These are phyloP conservation scores for Thalassiosira hispida DNA, from an alignment of 352 stramenopile genomes.

Conservation along the genomic window DNA sequence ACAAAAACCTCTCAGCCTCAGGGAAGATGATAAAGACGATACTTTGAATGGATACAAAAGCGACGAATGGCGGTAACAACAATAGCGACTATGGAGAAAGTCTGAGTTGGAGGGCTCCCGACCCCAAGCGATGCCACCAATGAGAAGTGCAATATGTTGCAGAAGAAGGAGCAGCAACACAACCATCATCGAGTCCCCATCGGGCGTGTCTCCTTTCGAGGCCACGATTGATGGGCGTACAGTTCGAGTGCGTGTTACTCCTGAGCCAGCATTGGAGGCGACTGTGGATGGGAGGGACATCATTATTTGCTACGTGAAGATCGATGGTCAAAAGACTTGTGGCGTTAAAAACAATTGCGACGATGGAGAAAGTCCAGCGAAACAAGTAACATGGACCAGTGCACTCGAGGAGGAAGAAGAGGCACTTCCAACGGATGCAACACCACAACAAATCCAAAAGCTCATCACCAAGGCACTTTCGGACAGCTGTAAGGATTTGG, in stretches of 20 bases:
- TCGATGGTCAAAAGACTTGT: background rate
- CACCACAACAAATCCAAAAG: conserved; percentile 1
- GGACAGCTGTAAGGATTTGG: conserved; percentile 2
- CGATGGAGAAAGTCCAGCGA: conserved; percentile 2
- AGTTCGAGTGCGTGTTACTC: conserved; percentile 14
- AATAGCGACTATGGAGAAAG: background rate
- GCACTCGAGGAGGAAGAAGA: background rate
- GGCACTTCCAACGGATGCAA: background rate
- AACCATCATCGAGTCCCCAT: background rate
- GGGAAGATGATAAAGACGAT: background rate
- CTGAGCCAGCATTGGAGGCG: conserved; percentile 22
- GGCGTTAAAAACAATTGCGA: background rate
- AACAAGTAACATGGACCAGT: conserved; percentile 4
- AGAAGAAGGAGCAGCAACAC: background rate
- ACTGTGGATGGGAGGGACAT: conserved; percentile 13
- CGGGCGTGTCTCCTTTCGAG: conserved; percentile 8
- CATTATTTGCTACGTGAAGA: conserved; percentile 14
- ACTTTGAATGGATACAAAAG: background rate
- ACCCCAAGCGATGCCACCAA: conserved; percentile 32
- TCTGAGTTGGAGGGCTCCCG: background rate
- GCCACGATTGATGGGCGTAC: conserved; percentile 19
- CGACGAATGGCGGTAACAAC: background rate
- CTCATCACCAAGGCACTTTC: conserved; percentile 22
- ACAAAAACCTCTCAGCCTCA: background rate
- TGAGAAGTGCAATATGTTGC: conserved; percentile 12